Percentiles rank a stretch among this genome's conserved stretches.
Conservation (phyloP, 2,329 filamentous ascomycete genomes). For the Albifimbria verrucaria region DNA sequence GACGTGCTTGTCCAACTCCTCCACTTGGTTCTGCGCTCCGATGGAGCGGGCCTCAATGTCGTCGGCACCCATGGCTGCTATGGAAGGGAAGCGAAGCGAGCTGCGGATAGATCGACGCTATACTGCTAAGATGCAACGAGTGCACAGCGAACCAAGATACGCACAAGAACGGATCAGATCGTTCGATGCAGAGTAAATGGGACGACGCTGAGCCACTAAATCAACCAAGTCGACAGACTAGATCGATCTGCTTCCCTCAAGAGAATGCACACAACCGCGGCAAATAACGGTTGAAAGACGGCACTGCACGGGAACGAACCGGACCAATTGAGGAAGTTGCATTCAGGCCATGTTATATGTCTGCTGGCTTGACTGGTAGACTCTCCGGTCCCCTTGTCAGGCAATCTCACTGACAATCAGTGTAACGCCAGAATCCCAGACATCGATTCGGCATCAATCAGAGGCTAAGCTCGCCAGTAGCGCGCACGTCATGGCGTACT, state of each 20-base stretch:
- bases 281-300: background rate
- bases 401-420: background rate
- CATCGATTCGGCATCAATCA: background rate
- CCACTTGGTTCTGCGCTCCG: slow-evolving; percentile 18
- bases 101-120: background rate
- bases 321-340: background rate
- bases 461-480: background rate
- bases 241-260: background rate
- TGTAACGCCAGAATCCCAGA: background rate
- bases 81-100: background rate
- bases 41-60: slow-evolving; percentile 25
- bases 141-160: too few species aligned
- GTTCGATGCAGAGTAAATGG: background rate
- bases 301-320: background rate
- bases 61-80: slow-evolving; percentile 16
- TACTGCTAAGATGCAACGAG: too few species aligned
- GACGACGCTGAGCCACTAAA: too few species aligned
- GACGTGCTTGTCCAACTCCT: slow-evolving; percentile 21
- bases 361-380: too few species aligned
- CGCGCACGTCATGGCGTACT: background rate
- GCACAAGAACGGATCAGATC: background rate
- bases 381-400: background rate
- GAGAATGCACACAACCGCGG: background rate
- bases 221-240: too few species aligned
- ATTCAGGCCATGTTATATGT: background rate